Conservation (phyloP, 495 filamentous ascomycete genomes). For the Articulospora tetracladia region DNA sequence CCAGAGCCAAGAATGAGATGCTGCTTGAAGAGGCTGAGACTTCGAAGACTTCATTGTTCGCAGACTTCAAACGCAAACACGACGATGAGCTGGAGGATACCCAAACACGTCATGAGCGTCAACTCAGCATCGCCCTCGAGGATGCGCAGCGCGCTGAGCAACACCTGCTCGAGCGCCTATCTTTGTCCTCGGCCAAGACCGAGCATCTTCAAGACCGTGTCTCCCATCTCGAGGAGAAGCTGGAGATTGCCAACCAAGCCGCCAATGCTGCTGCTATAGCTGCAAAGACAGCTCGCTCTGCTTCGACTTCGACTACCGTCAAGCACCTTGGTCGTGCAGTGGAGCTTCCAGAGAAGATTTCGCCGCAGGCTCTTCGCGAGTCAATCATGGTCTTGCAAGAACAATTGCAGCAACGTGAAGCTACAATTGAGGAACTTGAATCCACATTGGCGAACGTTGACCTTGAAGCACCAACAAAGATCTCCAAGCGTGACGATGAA, state of each 20-base stretch:
- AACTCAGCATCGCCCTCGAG: constrained; percentile 64
- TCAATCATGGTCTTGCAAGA: constrained; percentile 95
- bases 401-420: constrained; percentile 91
- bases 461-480: constrained; percentile 68
- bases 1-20: constrained; percentile 68
- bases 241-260: constrained; percentile 86
- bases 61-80: constrained; percentile 65
- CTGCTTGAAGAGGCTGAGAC: constrained; percentile 71
- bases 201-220: constrained; percentile 79
- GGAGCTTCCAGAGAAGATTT: constrained; percentile 75
- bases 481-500: constrained; percentile 88
- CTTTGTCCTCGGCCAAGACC: constrained; percentile 73
- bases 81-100: constrained; percentile 67
- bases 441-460: constrained; percentile 62
- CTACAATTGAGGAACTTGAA: constrained; percentile 82
- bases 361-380: constrained; percentile 89
- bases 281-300: constrained; percentile 54
- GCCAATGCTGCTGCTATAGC: constrained; percentile 83
- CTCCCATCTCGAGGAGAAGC: constrained; percentile 77
- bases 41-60: constrained; percentile 58
- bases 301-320: constrained; percentile 28
- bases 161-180: constrained; percentile 65
- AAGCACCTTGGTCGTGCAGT: constrained; percentile 42
- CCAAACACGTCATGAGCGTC: constrained; percentile 67
- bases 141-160: constrained; percentile 67